Base-by-base conservation (phyloP, 148 eudicot genomes). In the Rhododendron mucronatum region DNA sequence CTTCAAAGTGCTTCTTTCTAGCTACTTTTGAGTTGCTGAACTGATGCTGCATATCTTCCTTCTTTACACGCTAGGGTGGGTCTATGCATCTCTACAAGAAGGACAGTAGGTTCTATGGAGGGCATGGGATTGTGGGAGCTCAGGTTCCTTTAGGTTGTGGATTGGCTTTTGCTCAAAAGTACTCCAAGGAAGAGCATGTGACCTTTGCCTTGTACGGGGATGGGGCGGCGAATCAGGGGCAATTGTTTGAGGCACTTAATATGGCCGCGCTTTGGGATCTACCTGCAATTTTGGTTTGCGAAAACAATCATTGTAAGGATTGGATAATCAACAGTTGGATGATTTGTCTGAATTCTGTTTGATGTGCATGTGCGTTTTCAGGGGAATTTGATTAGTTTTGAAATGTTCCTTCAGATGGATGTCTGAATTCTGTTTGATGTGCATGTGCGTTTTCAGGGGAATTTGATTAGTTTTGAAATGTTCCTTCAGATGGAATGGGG, bases 141-240 rank as follows among this genome's bases (percentile, higher is more conserved):
- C 99, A 97, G 88, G 88, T 95, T 53, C 99, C 99, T 0, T 88
- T 97, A 76, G 98, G 99, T 0, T 55, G 87, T 88, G 99, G 99
- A 28, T 86, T 97, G 86, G 96, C 99, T 11, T 97, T 97, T 89
- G 99, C 98, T 14, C 98, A 95, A 83, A 97, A 97, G 94, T 97
- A 95, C 83, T 84, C 84, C 2, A 97, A 95, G 80, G 99, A 97
- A 73, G 98, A 95, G 59, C 81, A 82, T 67, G 98, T 95, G 8
- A 91, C 90, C 4, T 97, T 97, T 87, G 87, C 96, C 0, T 15
- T 97, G 87, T 97, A 97, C 84, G 99, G 99, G 5, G 99, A 97
- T 88, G 99, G 99, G 4, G 99, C 99, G 2, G 99, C 99, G 0
- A 97, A 97, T 90, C 99, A 97, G 87, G 99, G 98, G 2, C 98